Base-by-base conservation (phyloP, 768 basidiomycete species). In the Kwoniella shandongensis region DNA sequence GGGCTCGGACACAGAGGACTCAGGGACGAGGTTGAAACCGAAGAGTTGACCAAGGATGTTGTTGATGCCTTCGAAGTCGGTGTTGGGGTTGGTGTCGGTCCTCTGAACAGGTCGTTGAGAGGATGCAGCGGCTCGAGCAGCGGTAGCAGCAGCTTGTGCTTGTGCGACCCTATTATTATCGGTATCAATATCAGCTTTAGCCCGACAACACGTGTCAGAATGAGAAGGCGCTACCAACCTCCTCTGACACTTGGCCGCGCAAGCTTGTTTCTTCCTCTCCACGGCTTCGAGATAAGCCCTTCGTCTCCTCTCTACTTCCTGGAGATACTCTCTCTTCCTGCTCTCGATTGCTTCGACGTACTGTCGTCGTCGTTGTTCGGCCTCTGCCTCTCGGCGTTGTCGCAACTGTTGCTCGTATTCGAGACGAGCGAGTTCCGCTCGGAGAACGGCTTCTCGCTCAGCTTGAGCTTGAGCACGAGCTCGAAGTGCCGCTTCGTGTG, bases 21-120 rank as follows among this genome's bases (percentile, higher is more conserved):
- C 67, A 23, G 59, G 56, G 20, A 53, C 51, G 18, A 65, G 20
- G 42, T 58, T 56, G 57, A 67, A 54, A 17, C 66, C 69, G 51
- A 70, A 70, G 10, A 70, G 36, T 4, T 58, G 25, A 15, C 61
- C 58, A 25, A 71, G 60, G 6, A 63, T 17, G 30, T 52, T 53
- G 57, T 71, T 68, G 23, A 67, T 36, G 36, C 46, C 57, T 44
- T 60, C 55, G 26, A 59, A 47, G 27, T 62, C 54, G 35, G 49
- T 13, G 17, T 42, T 38, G 29, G 50, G 50, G 18, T 36, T 32
- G 32, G 7, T 32, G 32, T 32, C 29, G n/a, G n/a, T n/a, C n/a
- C n/a, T n/a, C n/a, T n/a, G n/a, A n/a, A n/a, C n/a, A n/a, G n/a
- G n/a, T n/a, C n/a, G n/a, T n/a, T n/a, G n/a, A n/a, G n/a, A n/a